Evolutionary conservation across 148 eudicot species (phyloP), one percentile per base, ranked within the genome.

Genomic region (Talinum fruticosum): DNA sequence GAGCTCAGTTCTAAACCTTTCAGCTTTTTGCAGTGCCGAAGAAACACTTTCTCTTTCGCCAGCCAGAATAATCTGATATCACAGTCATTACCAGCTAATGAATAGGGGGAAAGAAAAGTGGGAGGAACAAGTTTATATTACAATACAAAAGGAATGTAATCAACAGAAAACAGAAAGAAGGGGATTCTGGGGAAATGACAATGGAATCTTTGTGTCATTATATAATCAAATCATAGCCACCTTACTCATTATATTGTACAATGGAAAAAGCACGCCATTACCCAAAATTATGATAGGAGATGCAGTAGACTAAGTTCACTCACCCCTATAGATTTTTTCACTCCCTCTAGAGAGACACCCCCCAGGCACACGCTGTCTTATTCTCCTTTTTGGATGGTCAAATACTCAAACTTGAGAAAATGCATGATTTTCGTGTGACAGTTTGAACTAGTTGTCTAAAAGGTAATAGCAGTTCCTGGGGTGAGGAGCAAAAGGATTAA

Each of bases 1-100:
- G 69, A 96, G 98, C 76, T 96, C 99, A 64, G 88, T 87, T 37
- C 99, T 87, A 75, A 93, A 96, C 82, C 89, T 89, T 80, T 96
- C 98, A 67, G 97, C 95, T 76, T 93, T 93, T 59, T 75, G 83
- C 82, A 96, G 85, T 49, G 97, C 93, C 73, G 76, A 71, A 79
- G 97, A 82, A 75, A 96, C 93, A 32, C 84, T 88, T 75, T 96
- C 98, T 80, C 86, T 96, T 73, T 89, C 86, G 28, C 99, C 99
- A 84, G 99, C 98, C 85, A 96, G 85, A 87, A 96, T 93, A 70
- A 96, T 96, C 99, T 96, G 82, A 75, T 51, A 75, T 41, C 34
- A 35, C 75, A 70, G 35, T 53, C 76, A 69, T 19, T 24, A n/a
- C 62, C 45, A 71, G 57, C 71, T 35, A 33, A 44, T 37, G 64